Percentiles rank a stretch among this genome's conserved stretches.
Conservation (phyloP, 352 stramenopile genomes). For the Phytophthora nicotianae region DNA sequence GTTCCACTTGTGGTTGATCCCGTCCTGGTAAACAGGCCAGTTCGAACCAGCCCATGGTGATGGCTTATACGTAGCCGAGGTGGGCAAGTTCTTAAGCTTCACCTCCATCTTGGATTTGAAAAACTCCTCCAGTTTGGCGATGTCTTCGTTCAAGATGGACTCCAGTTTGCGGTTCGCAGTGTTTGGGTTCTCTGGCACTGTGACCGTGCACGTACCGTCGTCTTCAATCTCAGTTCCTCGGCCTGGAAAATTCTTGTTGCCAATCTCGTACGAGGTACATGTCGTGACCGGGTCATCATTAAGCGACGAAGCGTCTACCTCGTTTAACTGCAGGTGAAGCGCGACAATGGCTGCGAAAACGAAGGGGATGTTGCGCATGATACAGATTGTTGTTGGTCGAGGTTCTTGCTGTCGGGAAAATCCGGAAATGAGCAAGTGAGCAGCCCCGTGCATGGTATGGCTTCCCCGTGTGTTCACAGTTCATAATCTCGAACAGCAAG, state of each 20-base stretch:
- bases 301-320: constrained; percentile 2
- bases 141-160: not conserved
- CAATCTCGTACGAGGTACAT: constrained; percentile 11
- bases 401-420: no score
- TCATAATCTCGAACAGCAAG: no score
- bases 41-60: not conserved
- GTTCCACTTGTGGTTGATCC: not conserved
- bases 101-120: not conserved
- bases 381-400: not conserved
- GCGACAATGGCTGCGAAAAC: not conserved
- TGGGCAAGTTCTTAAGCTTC: not conserved
- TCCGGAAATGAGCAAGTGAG: no score
- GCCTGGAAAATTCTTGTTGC: not conserved
- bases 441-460: no score
- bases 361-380: not conserved
- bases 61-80: not conserved
- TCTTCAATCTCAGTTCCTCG: not conserved
- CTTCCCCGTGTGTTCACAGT: no score
- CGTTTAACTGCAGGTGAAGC: constrained; percentile 5
- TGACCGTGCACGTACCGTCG: not conserved
- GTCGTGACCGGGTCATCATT: constrained; percentile 5
- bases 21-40: not conserved
- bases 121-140: not conserved
- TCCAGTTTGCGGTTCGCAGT: not conserved
- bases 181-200: not conserved